Conservation (phyloP, 1,284 basidiomycete genomes). For the Rhodofomes roseus region DNA sequence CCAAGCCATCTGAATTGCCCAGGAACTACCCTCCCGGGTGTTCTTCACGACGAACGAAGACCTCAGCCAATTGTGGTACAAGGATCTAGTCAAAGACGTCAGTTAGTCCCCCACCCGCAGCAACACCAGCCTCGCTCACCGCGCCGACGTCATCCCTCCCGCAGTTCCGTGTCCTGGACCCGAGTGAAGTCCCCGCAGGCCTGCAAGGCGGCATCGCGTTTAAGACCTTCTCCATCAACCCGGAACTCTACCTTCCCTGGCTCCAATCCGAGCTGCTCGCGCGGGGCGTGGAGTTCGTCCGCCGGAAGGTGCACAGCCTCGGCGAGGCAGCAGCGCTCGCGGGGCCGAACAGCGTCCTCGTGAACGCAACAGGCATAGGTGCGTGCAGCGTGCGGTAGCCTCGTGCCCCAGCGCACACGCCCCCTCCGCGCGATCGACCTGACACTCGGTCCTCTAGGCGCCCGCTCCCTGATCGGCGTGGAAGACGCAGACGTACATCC, state of each 20-base stretch:
- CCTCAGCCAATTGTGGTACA: conserved; percentile 45
- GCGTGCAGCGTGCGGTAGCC: background rate
- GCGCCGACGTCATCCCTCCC: background rate
- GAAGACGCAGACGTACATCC: conserved; percentile 73
- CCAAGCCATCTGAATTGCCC: background rate
- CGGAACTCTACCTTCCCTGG: conserved; percentile 45
- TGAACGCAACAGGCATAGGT: conserved; percentile 51
- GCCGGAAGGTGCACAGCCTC: conserved; percentile 31
- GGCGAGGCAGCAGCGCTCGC: conserved; percentile 38
- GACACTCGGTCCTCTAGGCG: conserved; percentile 38
- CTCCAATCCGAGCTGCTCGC: conserved; percentile 36
- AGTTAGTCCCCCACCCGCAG: conserved; percentile 16
- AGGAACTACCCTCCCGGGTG: conserved; percentile 43
- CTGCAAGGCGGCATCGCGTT: conserved; percentile 38
- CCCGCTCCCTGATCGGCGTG: conserved; percentile 74
- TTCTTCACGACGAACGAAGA: conserved; percentile 31
- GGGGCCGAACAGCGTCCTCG: conserved; percentile 33
- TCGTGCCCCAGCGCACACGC: conserved; percentile 7
- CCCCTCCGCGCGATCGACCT: background rate
- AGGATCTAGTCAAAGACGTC: conserved; percentile 47
- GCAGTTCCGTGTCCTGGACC: conserved; percentile 38
- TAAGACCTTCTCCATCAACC: conserved; percentile 45
- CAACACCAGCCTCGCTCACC: background rate
- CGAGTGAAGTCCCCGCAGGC: conserved; percentile 32
- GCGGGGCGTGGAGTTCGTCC: conserved; percentile 30